Base-by-base conservation (phyloP, 1,284 basidiomycete genomes). In the Pseudozyma sp. region DNA sequence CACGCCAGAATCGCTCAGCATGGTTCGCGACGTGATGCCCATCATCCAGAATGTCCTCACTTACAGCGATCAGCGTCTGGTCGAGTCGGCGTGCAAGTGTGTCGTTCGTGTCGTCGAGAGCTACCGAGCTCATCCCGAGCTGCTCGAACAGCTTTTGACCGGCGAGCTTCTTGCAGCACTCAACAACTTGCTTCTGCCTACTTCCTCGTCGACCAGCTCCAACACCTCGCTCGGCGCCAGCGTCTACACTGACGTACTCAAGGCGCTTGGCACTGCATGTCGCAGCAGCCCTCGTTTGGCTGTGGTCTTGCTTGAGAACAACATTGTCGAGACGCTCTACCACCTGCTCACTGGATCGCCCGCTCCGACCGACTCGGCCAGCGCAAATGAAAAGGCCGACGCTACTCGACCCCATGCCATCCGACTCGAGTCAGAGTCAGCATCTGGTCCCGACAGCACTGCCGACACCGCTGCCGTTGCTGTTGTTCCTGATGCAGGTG, bases 51-150 rank as follows among this genome's bases (percentile, higher is more conserved):
- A 77, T 50, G 80, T 83, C 19, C 77, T 85, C 35, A 70, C 60
- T 31, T 79, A 84, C 71, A 69, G 75, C 52, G 83, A 85, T 48
- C 77, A 79, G 60, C 77, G 82, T 18, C 66, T 85, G 19, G 81
- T 83, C 44, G 82, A 83, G 53, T 78, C 77, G n/a, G 82, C 83
- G 4, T 79, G 81, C 76, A 76, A 77, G 55, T 82, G 78, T 54
- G 72, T 85, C 48, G 82, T 83, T 40, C 66, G 70, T 7, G 59
- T 79, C 49, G 62, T 82, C 44, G 77, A 83, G 18, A 82, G 80
- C 59, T 82, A 77, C 55, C 40, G 71, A 5, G 60, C 60, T 11
- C 65, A 77, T 44, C 70, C 76, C 4, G 80, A 81, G 39, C 66
- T 78, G 45, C 63, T 85, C n/a, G 80, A 81, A 55, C 63, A 77